Conservation (phyloP, 306 rosid species). For the Ammopiptanthus mongolicus region DNA sequence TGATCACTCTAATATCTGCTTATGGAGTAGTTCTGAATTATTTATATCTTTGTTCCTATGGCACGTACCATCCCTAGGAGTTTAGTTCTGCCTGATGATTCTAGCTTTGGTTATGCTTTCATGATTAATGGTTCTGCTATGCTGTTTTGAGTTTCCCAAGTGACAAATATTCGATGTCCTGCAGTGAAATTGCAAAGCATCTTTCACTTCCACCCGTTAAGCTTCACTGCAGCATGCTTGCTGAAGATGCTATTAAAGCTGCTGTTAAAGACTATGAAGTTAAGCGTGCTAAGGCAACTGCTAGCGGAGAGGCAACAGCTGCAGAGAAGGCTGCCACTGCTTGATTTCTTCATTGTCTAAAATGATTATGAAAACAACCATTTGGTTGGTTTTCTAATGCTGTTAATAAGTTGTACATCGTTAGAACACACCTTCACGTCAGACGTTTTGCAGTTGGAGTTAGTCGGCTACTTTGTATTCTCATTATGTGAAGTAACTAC, state of each 20-base stretch:
- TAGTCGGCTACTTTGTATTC: neutral
- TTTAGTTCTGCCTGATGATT: neutral
- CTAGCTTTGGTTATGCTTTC: neutral
- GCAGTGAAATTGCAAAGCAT: slow-evolving; percentile 88
- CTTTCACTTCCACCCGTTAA: slow-evolving; percentile 94
- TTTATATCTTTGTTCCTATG: neutral
- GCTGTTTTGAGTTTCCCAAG: neutral
- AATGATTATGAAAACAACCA: slow-evolving; percentile 16
- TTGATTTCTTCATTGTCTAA: slow-evolving; percentile 14
- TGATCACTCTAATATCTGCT: neutral
- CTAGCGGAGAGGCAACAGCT: slow-evolving; percentile 24
- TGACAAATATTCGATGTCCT: neutral
- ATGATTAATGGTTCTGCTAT: neutral
- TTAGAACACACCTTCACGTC: neutral
- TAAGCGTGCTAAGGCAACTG: slow-evolving; percentile 36
- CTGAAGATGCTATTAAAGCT: slow-evolving; percentile 95
- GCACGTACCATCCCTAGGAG: neutral
- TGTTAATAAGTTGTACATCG: neutral
- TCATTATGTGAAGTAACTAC: neutral
- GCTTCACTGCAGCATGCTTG: slow-evolving; percentile 97
- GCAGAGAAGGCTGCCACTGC: slow-evolving; percentile 36
- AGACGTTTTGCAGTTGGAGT: neutral
- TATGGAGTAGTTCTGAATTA: neutral
- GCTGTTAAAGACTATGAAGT: slow-evolving; percentile 83
- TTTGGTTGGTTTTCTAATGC: neutral